Base-by-base conservation (phyloP, 768 basidiomycete species). In the Trametes coccinea region DNA sequence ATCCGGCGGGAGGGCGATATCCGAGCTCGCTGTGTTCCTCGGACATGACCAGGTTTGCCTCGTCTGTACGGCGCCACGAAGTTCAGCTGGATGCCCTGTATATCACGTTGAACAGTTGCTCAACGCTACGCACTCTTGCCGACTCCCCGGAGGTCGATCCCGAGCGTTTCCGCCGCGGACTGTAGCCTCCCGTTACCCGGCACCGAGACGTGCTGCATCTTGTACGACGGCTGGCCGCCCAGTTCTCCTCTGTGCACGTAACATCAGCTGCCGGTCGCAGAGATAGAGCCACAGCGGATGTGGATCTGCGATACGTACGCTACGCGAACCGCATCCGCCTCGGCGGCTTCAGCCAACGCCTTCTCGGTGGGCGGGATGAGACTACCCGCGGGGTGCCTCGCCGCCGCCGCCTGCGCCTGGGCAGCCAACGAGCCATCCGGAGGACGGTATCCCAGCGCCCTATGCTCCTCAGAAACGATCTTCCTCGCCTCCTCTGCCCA, bases 401-500 rank as follows among this genome's bases (percentile, higher is more conserved):
- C 70, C 5, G 75, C 74, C 4, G 70, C 73, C 4, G 70, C 56
- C 57, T 77, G 75, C 2, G 75, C 75, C 22, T 74, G 62, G 3
- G 75, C 72, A 6, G 76, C 75, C 33, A 76, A 70, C 4, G 73
- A 75, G 30, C 74, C 75, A 9, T 68, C 65, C 4, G 75, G 74
- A 2, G 76, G 75, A 1, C 73, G 70, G 59, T 73, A 75, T 3
- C 75, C 75, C 22, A 77, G 66, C 0, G 72, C 73, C 46, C 72
- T 74, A 67, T 76, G 75, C 51, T 76, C 75, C 27, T 69, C 68
- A 1, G 73, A 74, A 70, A 73, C 71, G 51, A 75, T 54, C 50
- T 68, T 73, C 33, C 70, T 63, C 17, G 74, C 74, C 49, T 76
- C 74, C 9, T 52, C 69, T 70, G 34, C 37, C n/a, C 16, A 17